Base-by-base conservation (phyloP, 2,329 filamentous ascomycete genomes). In the Sporothrix globosa region DNA sequence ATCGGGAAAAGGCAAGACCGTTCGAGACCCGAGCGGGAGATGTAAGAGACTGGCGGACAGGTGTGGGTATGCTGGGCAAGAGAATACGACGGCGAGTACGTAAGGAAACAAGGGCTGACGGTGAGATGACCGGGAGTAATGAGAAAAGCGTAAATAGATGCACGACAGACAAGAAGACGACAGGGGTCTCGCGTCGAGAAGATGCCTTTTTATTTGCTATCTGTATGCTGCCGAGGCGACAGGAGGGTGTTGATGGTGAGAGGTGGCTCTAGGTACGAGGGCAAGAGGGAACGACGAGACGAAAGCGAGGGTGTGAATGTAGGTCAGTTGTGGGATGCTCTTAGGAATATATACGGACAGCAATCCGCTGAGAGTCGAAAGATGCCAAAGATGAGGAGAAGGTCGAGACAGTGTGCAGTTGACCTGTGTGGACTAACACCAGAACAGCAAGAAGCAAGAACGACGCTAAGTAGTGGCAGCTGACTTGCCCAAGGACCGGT, bases 391-490 rank as follows among this genome's bases (percentile, higher is more conserved):
- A 58, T 39, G 63, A 66, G 46, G 63, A 66, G 46, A 52, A 50
- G 63, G 21, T 34, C 24, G 44, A 50, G 27, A 65, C 14, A 24
- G 30, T 17, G 61, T 50, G 61, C 46, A 30, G 44, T 65, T 34
- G 61, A 50, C 46, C 44, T 48, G 27, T 19, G 27, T 54, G 48
- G 46, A 53, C 50, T 44, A 67, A 65, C 27, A 65, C 61, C 14
- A 63, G 44, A 65, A 65, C 44, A 50, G 52, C 39, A 68, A 39
- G 39, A 68, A 41, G 48, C 61, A 10, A 21, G 46, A 50, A 65
- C 41, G 21, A 65, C 61, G 61, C 61, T 65, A 65, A n/a, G 17
- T 6, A 7, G 41, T 65, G 44, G 61, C 61, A 65, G 61, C 44
- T 65, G 61, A 65, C 61, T 61, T 61, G 65, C 27, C 9, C 9